phyloP scores from a whole-genome alignment of 2,329 filamentous ascomycete species.

The Fonsecaea monophora region DNA sequence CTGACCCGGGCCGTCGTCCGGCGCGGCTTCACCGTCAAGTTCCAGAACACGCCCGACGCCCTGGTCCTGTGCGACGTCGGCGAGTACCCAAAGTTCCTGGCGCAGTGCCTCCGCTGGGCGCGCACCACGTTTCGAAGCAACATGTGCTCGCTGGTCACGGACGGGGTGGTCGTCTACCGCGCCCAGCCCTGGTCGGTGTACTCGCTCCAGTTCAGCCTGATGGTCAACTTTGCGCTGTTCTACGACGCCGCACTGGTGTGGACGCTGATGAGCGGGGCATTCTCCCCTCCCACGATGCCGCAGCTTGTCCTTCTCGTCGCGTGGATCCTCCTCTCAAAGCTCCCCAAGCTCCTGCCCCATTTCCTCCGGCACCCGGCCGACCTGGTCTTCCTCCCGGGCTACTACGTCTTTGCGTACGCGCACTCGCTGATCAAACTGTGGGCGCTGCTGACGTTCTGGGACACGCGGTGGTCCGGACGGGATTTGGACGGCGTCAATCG shows the following conservation, averaged over 20 bases:
- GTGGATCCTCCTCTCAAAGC: constrained; percentile 65
- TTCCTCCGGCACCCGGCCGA: constrained; percentile 61
- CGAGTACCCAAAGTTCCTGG: constrained; percentile 54
- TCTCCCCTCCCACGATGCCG: constrained; percentile 33
- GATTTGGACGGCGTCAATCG: constrained; percentile 42
- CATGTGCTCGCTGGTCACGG: constrained; percentile 53
- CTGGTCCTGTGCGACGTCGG: constrained; percentile 63
- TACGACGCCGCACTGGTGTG: constrained; percentile 57
- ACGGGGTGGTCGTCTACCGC: constrained; percentile 48
- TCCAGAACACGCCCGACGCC: constrained; percentile 60
- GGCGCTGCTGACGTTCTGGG: constrained; percentile 61
- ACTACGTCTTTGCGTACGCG: constrained; percentile 63
- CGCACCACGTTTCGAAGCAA: constrained; percentile 67
- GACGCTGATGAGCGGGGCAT: constrained; percentile 41
- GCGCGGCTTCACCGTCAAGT: constrained; percentile 60
- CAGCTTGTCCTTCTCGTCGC: constrained; percentile 35
- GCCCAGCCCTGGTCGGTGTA: constrained; percentile 61
- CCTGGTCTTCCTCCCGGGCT: constrained; percentile 56
- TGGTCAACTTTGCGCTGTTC: constrained; percentile 64
- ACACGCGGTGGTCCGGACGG: constrained; percentile 53
- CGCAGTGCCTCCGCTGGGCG: constrained; percentile 64
- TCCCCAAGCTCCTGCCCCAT: constrained; percentile 63
- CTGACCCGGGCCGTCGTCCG: constrained; percentile 62
- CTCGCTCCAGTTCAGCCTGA: constrained; percentile 61
- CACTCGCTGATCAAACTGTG: constrained; percentile 66